Conservation (phyloP, 352 stramenopile species). For the Globisporangium megalacanthum region DNA sequence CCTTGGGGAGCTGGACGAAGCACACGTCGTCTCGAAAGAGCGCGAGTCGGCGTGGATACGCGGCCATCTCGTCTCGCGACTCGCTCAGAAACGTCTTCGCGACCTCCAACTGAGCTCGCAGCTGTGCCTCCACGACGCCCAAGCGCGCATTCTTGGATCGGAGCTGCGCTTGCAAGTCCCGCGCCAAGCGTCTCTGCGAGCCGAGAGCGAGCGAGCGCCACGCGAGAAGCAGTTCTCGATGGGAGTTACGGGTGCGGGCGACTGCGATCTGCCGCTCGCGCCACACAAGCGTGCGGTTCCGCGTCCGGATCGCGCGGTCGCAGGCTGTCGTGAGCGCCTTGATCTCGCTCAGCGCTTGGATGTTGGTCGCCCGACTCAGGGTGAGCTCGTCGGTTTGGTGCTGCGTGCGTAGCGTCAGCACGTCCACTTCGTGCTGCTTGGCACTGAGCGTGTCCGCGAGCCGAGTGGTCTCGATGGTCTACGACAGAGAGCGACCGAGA, state of each 20-base stretch:
- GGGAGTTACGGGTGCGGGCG: background rate
- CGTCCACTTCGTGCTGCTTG: slow-evolving; percentile 32
- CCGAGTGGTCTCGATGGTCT: slow-evolving; percentile 18
- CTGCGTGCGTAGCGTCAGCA: slow-evolving; percentile 9
- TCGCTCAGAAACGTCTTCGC: slow-evolving; percentile 2
- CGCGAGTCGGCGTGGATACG: slow-evolving; percentile 2
- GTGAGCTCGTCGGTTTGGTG: slow-evolving; percentile 24
- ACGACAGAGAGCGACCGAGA: background rate
- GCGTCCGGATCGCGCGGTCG: slow-evolving; percentile 18
- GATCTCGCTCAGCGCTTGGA: slow-evolving; percentile 7
- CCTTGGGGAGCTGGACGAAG: slow-evolving; percentile 7
- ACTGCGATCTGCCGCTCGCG: slow-evolving; percentile 16
- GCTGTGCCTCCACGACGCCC: background rate
- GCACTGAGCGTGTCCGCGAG: slow-evolving; percentile 11
- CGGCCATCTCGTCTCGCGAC: background rate
- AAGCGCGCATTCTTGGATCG: background rate
- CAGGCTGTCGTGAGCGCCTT: slow-evolving; percentile 17
- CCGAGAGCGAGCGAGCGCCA: slow-evolving; percentile 18
- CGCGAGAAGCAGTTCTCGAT: slow-evolving; percentile 18
- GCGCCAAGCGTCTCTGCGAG: background rate
- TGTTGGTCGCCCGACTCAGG: slow-evolving; percentile 2
- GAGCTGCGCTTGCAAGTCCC: background rate
- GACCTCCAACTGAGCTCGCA: background rate
- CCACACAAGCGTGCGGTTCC: slow-evolving; percentile 33
- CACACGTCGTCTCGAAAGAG: slow-evolving; percentile 18